Percentiles rank a stretch among this genome's conserved stretches.
Evolutionary conservation across 2,329 filamentous ascomycete genomes (phyloP).

Genomic region (Alternaria brassicicola): DNA sequence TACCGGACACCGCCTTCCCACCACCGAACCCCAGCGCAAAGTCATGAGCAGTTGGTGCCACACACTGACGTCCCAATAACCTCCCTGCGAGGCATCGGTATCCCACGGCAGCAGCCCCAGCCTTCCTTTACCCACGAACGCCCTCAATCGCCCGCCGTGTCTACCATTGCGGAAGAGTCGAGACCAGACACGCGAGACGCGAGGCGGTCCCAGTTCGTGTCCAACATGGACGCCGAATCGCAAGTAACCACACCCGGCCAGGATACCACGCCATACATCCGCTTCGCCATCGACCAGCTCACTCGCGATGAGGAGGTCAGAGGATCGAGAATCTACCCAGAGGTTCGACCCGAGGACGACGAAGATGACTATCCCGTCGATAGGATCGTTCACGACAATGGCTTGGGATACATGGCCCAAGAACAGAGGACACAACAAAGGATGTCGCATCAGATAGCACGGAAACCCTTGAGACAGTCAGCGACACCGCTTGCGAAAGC

Average conservation of each 20-base stretch:
- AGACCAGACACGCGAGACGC: constrained; percentile 34
- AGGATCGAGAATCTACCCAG: constrained; percentile 58
- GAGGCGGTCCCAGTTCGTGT: constrained; percentile 25
- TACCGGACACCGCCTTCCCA: constrained; percentile 47
- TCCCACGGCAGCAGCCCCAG: constrained; percentile 36
- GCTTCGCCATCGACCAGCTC: constrained; percentile 86
- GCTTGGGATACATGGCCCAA: constrained; percentile 46
- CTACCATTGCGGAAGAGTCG: constrained; percentile 42
- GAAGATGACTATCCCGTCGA: constrained; percentile 58
- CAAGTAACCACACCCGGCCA: constrained; percentile 64
- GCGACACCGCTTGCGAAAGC: constrained; percentile 13
- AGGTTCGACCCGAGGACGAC: constrained; percentile 22
- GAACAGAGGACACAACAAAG: constrained; percentile 40
- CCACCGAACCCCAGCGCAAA: constrained; percentile 42
- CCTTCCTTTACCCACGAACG: constrained; percentile 22
- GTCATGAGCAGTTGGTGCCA: constrained; percentile 46
- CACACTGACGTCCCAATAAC: constrained; percentile 36
- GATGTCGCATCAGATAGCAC: constrained; percentile 35
- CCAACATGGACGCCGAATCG: constrained; percentile 43
- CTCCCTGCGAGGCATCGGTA: constrained; percentile 42
- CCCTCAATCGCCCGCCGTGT: constrained; percentile 36
- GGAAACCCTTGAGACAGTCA: constrained; percentile 23
- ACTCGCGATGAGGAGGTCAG: constrained; percentile 73
- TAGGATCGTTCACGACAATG: constrained; percentile 53
- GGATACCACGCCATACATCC: constrained; percentile 86